phyloP scores from a whole-genome alignment of 768 basidiomycete species.

The Termitomyces sp. region DNA sequence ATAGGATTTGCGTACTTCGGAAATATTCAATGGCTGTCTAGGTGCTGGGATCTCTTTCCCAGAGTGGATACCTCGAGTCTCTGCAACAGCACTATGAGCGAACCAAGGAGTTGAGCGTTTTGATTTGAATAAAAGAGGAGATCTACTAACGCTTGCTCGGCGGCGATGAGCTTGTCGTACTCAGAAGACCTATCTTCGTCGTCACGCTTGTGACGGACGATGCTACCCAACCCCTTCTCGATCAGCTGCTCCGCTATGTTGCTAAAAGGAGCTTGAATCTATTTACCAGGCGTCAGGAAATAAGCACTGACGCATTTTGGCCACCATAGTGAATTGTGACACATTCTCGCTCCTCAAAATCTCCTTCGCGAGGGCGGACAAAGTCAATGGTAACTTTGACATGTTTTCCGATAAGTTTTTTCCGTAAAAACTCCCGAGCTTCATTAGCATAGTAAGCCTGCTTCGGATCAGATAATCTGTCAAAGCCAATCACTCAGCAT shows the following conservation, averaged over 20 bases:
- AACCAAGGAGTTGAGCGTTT: constrained; percentile 1
- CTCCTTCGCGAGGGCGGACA: constrained; percentile 85
- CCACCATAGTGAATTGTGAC: constrained; percentile 84
- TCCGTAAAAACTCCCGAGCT: constrained; percentile 89
- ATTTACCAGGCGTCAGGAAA: not conserved
- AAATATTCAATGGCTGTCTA: constrained; percentile 84
- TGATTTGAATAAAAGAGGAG: not conserved
- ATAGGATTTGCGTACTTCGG: constrained; percentile 54
- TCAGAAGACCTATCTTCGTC: constrained; percentile 96
- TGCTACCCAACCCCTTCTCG: constrained; percentile 87
- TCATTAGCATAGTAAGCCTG: constrained; percentile 88
- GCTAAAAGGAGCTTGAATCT: constrained; percentile 32
- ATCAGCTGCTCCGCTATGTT: constrained; percentile 92
- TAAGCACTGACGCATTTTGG: constrained; percentile 61
- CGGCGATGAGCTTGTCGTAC: constrained; percentile 93
- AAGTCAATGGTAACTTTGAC: constrained; percentile 87
- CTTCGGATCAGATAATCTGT: constrained; percentile 78
- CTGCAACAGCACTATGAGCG: constrained; percentile 62
- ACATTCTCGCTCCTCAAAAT: constrained; percentile 90
- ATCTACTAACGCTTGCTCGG: constrained; percentile 80
- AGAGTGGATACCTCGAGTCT: constrained; percentile 83
- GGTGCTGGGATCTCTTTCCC: constrained; percentile 82
- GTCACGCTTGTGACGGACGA: constrained; percentile 88
- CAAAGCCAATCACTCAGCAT: not conserved
- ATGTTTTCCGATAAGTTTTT: constrained; percentile 86